phyloP scores from a whole-genome alignment of 768 basidiomycete genomes.

The Leccinum rimulosum region DNA sequence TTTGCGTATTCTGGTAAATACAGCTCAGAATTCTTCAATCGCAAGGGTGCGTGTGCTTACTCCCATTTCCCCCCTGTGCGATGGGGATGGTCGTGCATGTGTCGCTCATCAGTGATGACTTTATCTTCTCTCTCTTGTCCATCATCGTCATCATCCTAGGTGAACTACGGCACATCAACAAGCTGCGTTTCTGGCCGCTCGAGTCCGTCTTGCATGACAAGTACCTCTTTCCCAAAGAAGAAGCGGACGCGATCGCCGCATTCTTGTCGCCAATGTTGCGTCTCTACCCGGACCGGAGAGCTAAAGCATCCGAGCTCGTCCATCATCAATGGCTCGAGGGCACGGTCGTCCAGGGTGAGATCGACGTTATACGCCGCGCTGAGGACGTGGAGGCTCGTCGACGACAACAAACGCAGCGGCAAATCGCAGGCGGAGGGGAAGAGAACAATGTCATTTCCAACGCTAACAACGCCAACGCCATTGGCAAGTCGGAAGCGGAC shows the following conservation, averaged over 20 bases:
- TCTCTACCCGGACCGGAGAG: conserved; percentile 84
- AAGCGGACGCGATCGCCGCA: conserved; percentile 75
- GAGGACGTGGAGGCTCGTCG: conserved; percentile 49
- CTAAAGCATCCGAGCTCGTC: conserved; percentile 80
- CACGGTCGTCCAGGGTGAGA: conserved; percentile 84
- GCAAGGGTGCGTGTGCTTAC: conserved; percentile 64
- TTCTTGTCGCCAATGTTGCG: conserved; percentile 91
- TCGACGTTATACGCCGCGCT: conserved; percentile 70
- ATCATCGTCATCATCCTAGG: conserved; percentile 33
- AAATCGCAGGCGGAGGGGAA: conserved; percentile 6
- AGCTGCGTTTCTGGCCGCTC: conserved; percentile 90
- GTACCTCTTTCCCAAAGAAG: conserved; percentile 84
- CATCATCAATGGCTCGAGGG: conserved; percentile 88
- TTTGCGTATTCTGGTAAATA: conserved; percentile 92
- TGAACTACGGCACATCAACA: conserved; percentile 92
- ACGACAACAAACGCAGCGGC: conserved; percentile 18
- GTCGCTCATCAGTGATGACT: conserved; percentile 7
- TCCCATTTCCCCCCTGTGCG: neutral
- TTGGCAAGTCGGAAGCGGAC: conserved; percentile 38
- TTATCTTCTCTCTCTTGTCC: neutral
- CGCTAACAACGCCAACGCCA: neutral
- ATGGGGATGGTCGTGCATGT: neutral
- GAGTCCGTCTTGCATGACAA: conserved; percentile 86
- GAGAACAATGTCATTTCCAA: neutral
- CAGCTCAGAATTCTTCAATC: conserved; percentile 91